A percentile compares a stretch with the other conserved stretches of the same genome.
Evolutionary conservation across 805 yeast species (phyloP).

Genomic region (Metschnikowia reukaufii): DNA sequence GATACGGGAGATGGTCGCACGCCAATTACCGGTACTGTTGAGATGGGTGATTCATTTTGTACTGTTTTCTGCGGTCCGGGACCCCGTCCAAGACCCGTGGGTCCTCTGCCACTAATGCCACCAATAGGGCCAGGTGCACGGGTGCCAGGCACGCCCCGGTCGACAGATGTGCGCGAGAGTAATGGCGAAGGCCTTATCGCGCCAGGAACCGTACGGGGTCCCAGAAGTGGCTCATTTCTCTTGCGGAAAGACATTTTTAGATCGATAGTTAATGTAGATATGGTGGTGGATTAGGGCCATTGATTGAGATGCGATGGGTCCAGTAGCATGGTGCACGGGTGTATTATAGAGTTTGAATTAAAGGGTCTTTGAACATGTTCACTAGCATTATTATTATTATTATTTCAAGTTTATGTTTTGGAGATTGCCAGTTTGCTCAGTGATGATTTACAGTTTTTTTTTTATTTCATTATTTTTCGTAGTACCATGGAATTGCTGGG

Average conservation of each 20-base stretch:
- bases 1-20: constrained; percentile 75
- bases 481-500: too few species aligned
- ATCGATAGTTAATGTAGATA: background rate
- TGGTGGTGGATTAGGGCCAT: background rate
- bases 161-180: constrained; percentile 6
- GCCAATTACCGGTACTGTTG: constrained; percentile 46
- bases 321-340: constrained; percentile 5
- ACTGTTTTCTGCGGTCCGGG: background rate
- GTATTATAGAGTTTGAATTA: background rate
- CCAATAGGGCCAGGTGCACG: background rate
- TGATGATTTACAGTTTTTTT: too few species aligned
- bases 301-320: background rate
- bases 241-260: constrained; percentile 56
- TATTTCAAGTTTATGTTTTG: too few species aligned
- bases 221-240: constrained; percentile 49
- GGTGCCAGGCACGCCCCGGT: constrained; percentile 2
- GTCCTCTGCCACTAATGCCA: background rate
- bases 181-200: background rate
- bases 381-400: too few species aligned
- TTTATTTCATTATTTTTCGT: too few species aligned
- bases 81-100: background rate
- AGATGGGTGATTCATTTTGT: constrained; percentile 2
- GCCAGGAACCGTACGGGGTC: constrained; percentile 10
- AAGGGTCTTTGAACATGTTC: too few species aligned
- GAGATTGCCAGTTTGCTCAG: too few species aligned